Conservation (phyloP, 805 yeast species). For the Ogataea saltuana region DNA sequence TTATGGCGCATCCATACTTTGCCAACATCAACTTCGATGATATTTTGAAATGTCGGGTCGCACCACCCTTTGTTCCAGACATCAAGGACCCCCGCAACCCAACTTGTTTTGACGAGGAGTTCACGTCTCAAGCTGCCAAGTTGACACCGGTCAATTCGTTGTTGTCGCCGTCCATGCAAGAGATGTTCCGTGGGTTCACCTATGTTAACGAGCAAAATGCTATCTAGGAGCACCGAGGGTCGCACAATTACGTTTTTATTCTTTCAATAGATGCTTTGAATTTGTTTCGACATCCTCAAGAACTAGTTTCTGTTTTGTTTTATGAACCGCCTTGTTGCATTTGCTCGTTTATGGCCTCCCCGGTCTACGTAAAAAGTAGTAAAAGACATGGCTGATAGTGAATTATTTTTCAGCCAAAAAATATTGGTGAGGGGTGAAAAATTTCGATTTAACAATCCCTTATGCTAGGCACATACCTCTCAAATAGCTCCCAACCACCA, state of each 20-base stretch:
- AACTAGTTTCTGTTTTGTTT: not conserved
- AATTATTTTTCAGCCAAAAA: too few relatives aligned
- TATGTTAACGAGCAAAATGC: constrained; percentile 64
- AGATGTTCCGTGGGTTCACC: constrained; percentile 95
- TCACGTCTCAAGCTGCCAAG: constrained; percentile 91
- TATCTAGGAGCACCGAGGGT: constrained; percentile 3
- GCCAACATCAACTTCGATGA: constrained; percentile 88
- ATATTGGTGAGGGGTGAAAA: too few relatives aligned
- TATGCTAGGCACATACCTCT: too few relatives aligned
- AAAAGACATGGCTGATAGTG: too few relatives aligned
- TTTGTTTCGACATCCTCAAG: too few relatives aligned
- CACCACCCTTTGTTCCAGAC: constrained; percentile 90
- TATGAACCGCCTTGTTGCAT: not conserved
- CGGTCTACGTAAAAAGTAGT: too few relatives aligned
- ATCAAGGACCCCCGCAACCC: constrained; percentile 87
- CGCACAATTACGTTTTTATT: not conserved
- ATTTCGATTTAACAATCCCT: too few relatives aligned
- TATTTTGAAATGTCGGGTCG: constrained; percentile 64
- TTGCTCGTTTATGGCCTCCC: too few relatives aligned
- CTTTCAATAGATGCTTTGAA: not conserved
- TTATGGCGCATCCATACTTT: constrained; percentile 95
- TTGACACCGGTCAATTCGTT: constrained; percentile 92
- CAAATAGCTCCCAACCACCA: too few relatives aligned
- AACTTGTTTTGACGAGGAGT: constrained; percentile 90
- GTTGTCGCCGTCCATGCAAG: constrained; percentile 85